A percentile compares a stretch with the other conserved stretches of the same genome.
These are phyloP conservation scores for Achaetomiella virescens DNA, from an alignment of 495 filamentous ascomycete genomes.

Conservation along the genomic window DNA sequence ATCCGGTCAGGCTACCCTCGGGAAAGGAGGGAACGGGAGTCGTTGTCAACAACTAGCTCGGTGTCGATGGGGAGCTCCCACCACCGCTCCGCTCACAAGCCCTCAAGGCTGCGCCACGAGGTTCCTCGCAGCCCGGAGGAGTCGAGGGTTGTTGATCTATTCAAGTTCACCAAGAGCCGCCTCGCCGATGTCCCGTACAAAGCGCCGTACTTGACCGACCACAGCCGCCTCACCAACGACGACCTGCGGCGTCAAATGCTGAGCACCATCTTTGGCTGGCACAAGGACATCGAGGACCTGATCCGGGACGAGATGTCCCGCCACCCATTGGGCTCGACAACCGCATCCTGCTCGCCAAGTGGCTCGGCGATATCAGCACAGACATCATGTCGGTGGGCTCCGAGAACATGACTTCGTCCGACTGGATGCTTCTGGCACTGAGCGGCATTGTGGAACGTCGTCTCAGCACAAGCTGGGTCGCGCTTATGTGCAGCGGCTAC, in stretches of 20 bases:
- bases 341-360: slow-evolving; percentile 77
- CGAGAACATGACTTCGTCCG: slow-evolving; percentile 77
- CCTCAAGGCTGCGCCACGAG: slow-evolving; percentile 76
- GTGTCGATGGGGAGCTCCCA: slow-evolving; percentile 56
- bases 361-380: slow-evolving; percentile 80
- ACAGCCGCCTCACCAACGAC: slow-evolving; percentile 65
- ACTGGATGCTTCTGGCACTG: slow-evolving; percentile 95
- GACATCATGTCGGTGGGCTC: slow-evolving; percentile 75
- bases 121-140: slow-evolving; percentile 61
- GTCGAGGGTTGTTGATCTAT: slow-evolving; percentile 55
- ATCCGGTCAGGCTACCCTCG: slow-evolving; percentile 32
- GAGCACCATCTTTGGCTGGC: slow-evolving; percentile 91
- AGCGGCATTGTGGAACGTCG: slow-evolving; percentile 74
- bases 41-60: slow-evolving; percentile 52
- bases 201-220: slow-evolving; percentile 55
- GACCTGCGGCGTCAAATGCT: slow-evolving; percentile 89
- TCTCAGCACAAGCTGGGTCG: slow-evolving; percentile 87
- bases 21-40: slow-evolving; percentile 46
- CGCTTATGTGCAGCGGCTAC: slow-evolving; percentile 82
- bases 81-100: slow-evolving; percentile 53
- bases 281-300: slow-evolving; percentile 73
- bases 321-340: slow-evolving; percentile 67
- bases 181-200: slow-evolving; percentile 76
- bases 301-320: slow-evolving; percentile 80
- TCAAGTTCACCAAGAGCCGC: slow-evolving; percentile 62